Conservation (phyloP, 306 rosid genomes). For the Oemleria cerasiformis region DNA sequence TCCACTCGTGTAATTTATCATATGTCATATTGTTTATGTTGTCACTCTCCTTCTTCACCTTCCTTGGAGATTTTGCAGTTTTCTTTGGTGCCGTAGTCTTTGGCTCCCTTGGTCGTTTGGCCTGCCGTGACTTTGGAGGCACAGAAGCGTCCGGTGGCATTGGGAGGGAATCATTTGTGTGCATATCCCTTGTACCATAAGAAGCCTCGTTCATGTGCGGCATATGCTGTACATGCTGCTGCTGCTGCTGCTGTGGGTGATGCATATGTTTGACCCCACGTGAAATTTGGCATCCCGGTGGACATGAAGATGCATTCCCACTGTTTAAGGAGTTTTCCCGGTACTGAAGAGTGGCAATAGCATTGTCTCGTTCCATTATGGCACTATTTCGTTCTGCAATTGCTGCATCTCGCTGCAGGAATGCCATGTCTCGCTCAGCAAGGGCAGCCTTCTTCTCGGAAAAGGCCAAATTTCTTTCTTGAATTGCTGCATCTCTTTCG, state of each 20-base stretch:
- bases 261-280: slow-evolving; percentile 96
- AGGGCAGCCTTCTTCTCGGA: slow-evolving; percentile 89
- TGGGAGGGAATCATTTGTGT: slow-evolving; percentile 53
- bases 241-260: slow-evolving; percentile 82
- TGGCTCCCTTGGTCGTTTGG: slow-evolving; percentile 65
- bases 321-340: slow-evolving; percentile 61
- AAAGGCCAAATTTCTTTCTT: slow-evolving; percentile 84
- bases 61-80: slow-evolving; percentile 57
- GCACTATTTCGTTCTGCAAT: slow-evolving; percentile 85
- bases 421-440: slow-evolving; percentile 91
- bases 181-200: slow-evolving; percentile 62
- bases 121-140: slow-evolving; percentile 56
- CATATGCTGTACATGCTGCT: slow-evolving; percentile 59
- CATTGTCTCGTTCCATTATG: slow-evolving; percentile 76
- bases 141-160: slow-evolving; percentile 48
- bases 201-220: slow-evolving; percentile 65
- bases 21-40: slow-evolving; percentile 72
- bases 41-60: slow-evolving; percentile 71
- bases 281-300: slow-evolving; percentile 97
- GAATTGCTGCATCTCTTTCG: slow-evolving; percentile 90
- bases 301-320: slow-evolving; percentile 65
- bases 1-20: slow-evolving; percentile 74
- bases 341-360: slow-evolving; percentile 80
- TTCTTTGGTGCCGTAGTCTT: slow-evolving; percentile 69
- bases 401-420: slow-evolving; percentile 84